phyloP scores from a whole-genome alignment of 176 grass and related monocot species.

The Phoenix roebelenii region DNA sequence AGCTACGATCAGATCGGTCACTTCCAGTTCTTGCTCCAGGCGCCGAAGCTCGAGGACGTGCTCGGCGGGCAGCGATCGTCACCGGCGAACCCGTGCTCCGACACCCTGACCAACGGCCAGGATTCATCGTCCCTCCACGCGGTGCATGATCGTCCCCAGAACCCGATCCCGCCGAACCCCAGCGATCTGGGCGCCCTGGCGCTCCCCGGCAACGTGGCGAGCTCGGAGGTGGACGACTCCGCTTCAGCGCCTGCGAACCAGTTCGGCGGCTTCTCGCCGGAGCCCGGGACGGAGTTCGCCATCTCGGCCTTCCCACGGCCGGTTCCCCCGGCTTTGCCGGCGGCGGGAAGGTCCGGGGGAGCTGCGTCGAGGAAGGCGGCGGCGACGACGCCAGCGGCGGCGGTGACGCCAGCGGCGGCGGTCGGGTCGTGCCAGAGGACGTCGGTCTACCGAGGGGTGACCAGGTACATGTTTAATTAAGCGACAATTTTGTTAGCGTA shows the following conservation, averaged over 20 bases:
- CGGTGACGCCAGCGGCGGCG: conserved; percentile 11
- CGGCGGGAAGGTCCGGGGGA: not conserved
- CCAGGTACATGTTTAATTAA: conserved; percentile 29
- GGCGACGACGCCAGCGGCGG: conserved; percentile 13
- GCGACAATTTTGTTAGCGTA: too few species aligned
- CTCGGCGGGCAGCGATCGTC: not conserved
- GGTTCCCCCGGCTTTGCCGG: conserved; percentile 6
- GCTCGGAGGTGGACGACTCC: too few species aligned
- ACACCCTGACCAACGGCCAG: not conserved
- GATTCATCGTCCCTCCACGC: not conserved
- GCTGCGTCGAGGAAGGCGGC: not conserved
- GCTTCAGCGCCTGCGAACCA: conserved; percentile 5
- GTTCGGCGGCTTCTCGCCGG: not conserved
- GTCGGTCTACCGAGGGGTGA: conserved; percentile 76
- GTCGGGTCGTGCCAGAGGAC: conserved; percentile 29
- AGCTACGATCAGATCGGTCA: not conserved
- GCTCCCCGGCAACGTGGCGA: not conserved
- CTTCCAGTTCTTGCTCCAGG: conserved; percentile 1
- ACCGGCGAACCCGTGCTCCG: not conserved
- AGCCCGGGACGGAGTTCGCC: conserved; percentile 6
- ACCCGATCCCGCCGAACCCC: conserved; percentile 3
- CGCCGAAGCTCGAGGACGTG: not conserved
- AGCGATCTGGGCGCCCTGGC: not conserved
- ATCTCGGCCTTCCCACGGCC: not conserved
- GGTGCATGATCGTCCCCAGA: conserved; percentile 8